Conservation (phyloP, 371 early-diverging fungal species). For the Entomophthora muscae region DNA sequence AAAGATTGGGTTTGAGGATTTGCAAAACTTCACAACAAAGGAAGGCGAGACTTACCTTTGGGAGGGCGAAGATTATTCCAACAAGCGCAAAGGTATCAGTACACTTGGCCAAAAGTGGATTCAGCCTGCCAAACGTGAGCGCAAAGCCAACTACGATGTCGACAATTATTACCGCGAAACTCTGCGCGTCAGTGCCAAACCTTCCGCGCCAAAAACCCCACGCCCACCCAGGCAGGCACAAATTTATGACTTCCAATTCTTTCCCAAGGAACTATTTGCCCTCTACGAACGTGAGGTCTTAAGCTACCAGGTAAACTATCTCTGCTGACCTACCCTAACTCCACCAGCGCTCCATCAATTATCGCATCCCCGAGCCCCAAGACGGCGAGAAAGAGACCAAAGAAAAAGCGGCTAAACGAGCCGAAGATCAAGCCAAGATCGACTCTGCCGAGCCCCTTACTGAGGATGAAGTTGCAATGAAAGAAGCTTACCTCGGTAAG, state of each 20-base stretch:
- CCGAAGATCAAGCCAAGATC: constrained; percentile 64
- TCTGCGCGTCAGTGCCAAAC: constrained; percentile 33
- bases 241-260: constrained; percentile 85
- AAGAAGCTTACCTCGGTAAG: constrained; percentile 47
- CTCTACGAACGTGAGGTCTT: constrained; percentile 68
- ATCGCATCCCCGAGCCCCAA: constrained; percentile 20
- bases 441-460: constrained; percentile 78
- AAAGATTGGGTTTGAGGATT: constrained; percentile 74
- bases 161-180: constrained; percentile 79
- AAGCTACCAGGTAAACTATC: constrained; percentile 25
- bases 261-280: constrained; percentile 54
- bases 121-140: constrained; percentile 77
- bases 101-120: constrained; percentile 40
- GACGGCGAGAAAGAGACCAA: constrained; percentile 23
- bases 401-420: constrained; percentile 42
- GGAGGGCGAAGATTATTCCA: constrained; percentile 80
- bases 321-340: constrained; percentile 6
- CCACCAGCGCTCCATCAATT: constrained; percentile 41
- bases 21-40: constrained; percentile 65
- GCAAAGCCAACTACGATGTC: constrained; percentile 69
- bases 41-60: constrained; percentile 69
- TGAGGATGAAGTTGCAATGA: constrained; percentile 68
- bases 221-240: constrained; percentile 40
- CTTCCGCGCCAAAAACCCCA: constrained; percentile 30
- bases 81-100: constrained; percentile 5